Evolutionary conservation across 2,329 filamentous ascomycete species (phyloP), one percentile per base, ranked within the genome.

Genomic region (Neocucurbitaria cava): DNA sequence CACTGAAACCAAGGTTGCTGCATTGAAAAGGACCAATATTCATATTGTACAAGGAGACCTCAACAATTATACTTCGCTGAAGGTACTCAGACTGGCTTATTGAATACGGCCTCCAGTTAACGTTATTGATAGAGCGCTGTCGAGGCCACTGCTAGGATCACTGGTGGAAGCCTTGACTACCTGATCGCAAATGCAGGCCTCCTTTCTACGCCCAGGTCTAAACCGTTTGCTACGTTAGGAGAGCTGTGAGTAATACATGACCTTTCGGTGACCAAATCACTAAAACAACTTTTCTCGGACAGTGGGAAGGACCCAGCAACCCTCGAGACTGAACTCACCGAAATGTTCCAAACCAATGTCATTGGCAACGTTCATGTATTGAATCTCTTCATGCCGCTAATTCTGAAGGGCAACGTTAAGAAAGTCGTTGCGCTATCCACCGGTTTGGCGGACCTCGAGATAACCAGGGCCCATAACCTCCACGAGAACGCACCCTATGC

Each of bases 361-460:
- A 57, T 56, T 1, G 70, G 71, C n/a, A 60, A 63, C n/a, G 42
- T 77, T 8, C 70, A 70, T 49, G 52, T 68, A 0, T 72, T 74
- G 43, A 79, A 77, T 44, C 65, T 70, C 3, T 79, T 79, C 61
- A 54, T 81, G 1, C 77, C 77, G 0, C 67, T 81, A 20, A 60
- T 81, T 23, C 60, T 70, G 15, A 76, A 74, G 28, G 74, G 76
- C 3, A 44, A 30, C 48, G 45, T 43, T 43, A 81, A 81, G 66
- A 80, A 81, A 61, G 74, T 81, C 49, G 60, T 78, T 5, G 64
- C 74, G 17, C 75, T 81, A 21, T 74, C 75, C 18, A 74, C 58
- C 9, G 77, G 66, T 8, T 66, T 76, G 56, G 77, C 70, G 0
- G 76, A 78, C 48, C 48, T 68, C 1, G 61, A 72, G 7, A 23